phyloP scores from a whole-genome alignment of 495 filamentous ascomycete genomes.

The Penicillium soppii region DNA sequence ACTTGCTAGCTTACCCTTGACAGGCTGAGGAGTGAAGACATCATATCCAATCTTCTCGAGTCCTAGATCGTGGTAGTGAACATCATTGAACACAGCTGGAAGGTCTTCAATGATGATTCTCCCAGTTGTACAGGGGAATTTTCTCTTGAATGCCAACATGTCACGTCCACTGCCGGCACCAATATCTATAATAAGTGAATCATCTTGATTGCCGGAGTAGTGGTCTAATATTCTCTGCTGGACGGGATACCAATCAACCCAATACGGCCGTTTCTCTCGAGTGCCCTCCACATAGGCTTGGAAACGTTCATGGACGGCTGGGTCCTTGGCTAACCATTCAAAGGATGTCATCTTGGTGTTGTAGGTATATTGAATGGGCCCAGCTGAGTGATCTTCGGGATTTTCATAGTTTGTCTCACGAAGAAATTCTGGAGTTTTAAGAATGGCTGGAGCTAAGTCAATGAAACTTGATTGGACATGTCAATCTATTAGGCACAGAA shows the following conservation, averaged over 20 bases:
- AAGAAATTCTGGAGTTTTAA: constrained; percentile 24
- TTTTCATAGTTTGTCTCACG: constrained; percentile 15
- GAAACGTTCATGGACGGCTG: constrained; percentile 13
- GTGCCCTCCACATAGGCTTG: constrained; percentile 28
- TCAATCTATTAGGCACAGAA: too few relatives aligned
- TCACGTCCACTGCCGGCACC: constrained; percentile 52
- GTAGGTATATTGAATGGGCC: constrained; percentile 37
- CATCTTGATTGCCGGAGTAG: constrained; percentile 1
- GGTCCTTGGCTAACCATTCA: constrained; percentile 19
- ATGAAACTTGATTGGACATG: constrained; percentile 6
- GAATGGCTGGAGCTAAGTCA: constrained; percentile 14
- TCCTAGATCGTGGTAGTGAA: constrained; percentile 14
- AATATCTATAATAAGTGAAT: constrained; percentile 54
- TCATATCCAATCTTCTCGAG: constrained; percentile 35
- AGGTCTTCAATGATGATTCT: constrained; percentile 49
- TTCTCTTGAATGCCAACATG: constrained; percentile 29
- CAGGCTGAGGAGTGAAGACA: constrained; percentile 47
- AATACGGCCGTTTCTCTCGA: constrained; percentile 14
- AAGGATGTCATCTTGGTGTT: constrained; percentile 25
- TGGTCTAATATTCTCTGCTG: constrained; percentile 21
- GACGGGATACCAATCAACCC: constrained; percentile 35
- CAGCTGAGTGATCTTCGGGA: constrained; percentile 22
- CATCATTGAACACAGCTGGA: constrained; percentile 33
- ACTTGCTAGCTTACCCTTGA: constrained; percentile 41
- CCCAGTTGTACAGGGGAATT: constrained; percentile 17